Evolutionary conservation across 352 stramenopile genomes (phyloP), one percentile per base, ranked within the genome.

Genomic region (Phytophthora parvispora): DNA sequence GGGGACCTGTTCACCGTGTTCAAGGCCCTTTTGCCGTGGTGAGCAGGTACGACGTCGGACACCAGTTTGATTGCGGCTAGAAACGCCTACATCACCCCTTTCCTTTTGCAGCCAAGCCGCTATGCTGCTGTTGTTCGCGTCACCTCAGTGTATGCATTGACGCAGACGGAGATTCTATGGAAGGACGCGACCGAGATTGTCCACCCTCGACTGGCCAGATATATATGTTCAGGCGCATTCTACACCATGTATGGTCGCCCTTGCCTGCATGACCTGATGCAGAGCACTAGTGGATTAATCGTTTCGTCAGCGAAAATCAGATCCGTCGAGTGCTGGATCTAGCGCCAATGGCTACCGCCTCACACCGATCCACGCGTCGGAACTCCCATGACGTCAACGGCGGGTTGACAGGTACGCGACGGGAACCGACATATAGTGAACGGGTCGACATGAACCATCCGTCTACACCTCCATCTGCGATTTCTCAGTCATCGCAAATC

Each of bases 251-350:
- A 67, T 42, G 34, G 36, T 18, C 48, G 48, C 5, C 59, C 59
- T 10, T 67, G 49, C 36, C 8, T 60, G 5, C 59, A 67, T 20
- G 49, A 67, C 7, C 59, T 60, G 1, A 12, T 63, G 55, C 18
- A 15, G 24, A 34, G 24, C 24, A 60, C 15, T 60, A 24, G 31
- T 49, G 42, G 27, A 49, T 64, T 7, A 64, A 64, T 55, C 16
- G 42, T 2, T 16, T 16, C 12, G 40, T 48, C 12, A 13, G 40
- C 10, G 40, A 48, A 27, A 16, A 9, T 4, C 6, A 48, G n/a
- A 9, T 48, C 40, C 8, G 40, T 13, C 40, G 34, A 16, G 24
- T 60, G 27, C 34, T 40, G 12, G 53, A 60, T 16, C 52, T 22
- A 5, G 10, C 20, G 2, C 22, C n/a, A 12, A 45, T 28, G 28